phyloP scores from a whole-genome alignment of 257 asterid species.

The Paulownia fortunei region DNA sequence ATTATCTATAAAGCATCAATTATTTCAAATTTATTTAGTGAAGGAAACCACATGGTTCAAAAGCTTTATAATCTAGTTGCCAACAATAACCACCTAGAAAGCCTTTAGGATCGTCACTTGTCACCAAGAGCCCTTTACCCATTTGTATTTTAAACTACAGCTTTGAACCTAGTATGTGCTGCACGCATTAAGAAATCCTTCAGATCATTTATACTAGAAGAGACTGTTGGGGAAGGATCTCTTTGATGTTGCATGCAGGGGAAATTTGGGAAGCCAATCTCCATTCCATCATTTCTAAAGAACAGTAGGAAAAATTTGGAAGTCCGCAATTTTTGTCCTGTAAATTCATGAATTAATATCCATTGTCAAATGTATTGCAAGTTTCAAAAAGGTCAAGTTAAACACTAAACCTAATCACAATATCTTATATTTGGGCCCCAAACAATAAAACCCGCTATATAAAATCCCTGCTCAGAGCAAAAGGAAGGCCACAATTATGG shows the following conservation, averaged over 20 bases:
- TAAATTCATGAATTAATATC: slow-evolving; percentile 33
- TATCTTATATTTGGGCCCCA: slow-evolving; percentile 34
- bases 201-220: slow-evolving; percentile 29
- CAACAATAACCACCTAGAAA: background rate
- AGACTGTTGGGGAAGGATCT: slow-evolving; percentile 1
- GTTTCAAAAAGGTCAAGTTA: slow-evolving; percentile 24
- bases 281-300: slow-evolving; percentile 28
- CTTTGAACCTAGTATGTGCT: slow-evolving; percentile 9
- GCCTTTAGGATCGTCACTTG: slow-evolving; percentile 18
- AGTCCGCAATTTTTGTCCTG: slow-evolving; percentile 38
- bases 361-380: slow-evolving; percentile 21
- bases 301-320: slow-evolving; percentile 19
- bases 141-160: background rate
- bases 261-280: slow-evolving; percentile 35
- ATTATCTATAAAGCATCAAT: background rate
- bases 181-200: slow-evolving; percentile 18
- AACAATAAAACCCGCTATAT: slow-evolving; percentile 38
- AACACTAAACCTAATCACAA: slow-evolving; percentile 36
- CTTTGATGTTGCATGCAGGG: slow-evolving; percentile 34
- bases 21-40: background rate
- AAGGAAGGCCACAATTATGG: slow-evolving; percentile 63
- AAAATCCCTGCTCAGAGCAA: slow-evolving; percentile 74
- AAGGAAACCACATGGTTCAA: slow-evolving; percentile 7
- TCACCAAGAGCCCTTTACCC: slow-evolving; percentile 13
- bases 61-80: slow-evolving; percentile 8